These are phyloP conservation scores for Paracoccidioides brasiliensis DNA, from an alignment of 2,329 filamentous ascomycete genomes.

Conservation along the genomic window DNA sequence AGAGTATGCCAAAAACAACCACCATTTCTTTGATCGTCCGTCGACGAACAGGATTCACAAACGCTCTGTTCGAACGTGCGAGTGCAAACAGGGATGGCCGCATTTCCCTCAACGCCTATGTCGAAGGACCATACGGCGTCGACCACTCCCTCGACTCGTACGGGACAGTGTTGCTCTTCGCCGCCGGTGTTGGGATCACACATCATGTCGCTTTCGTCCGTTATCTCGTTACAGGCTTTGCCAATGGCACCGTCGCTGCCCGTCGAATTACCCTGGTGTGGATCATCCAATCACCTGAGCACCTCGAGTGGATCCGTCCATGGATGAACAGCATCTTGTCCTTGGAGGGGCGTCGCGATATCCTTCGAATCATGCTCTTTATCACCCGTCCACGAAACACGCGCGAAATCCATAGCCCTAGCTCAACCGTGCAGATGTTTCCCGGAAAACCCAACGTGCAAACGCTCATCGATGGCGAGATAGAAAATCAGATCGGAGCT, in stretches of 20 bases:
- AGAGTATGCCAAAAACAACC: constrained; percentile 33
- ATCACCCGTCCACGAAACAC: constrained; percentile 75
- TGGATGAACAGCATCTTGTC: constrained; percentile 69
- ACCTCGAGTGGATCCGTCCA: constrained; percentile 83
- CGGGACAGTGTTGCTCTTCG: constrained; percentile 80
- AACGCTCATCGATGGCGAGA: constrained; percentile 67
- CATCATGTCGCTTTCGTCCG: constrained; percentile 84
- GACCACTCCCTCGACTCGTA: constrained; percentile 83
- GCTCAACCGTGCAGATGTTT: constrained; percentile 77
- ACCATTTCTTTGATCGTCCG: constrained; percentile 72
- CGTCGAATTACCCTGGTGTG: constrained; percentile 74
- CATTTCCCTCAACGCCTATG: constrained; percentile 55
- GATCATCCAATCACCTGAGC: constrained; percentile 81
- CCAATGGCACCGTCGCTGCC: constrained; percentile 60
- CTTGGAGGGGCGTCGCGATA: constrained; percentile 67
- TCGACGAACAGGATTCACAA: constrained; percentile 77
- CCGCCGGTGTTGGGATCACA: constrained; percentile 87
- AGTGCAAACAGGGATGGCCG: constrained; percentile 38
- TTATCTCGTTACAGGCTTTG: constrained; percentile 58
- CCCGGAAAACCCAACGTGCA: constrained; percentile 75
- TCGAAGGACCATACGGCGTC: constrained; percentile 81
- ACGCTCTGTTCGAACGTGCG: constrained; percentile 62
- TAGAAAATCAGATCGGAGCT: constrained; percentile 67
- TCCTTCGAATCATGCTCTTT: constrained; percentile 78
- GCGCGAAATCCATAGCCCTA: constrained; percentile 66